Evolutionary conservation across 2,329 filamentous ascomycete species (phyloP), one percentile per base, ranked within the genome.

Genomic region (Chrysoporthe austroafricana): DNA sequence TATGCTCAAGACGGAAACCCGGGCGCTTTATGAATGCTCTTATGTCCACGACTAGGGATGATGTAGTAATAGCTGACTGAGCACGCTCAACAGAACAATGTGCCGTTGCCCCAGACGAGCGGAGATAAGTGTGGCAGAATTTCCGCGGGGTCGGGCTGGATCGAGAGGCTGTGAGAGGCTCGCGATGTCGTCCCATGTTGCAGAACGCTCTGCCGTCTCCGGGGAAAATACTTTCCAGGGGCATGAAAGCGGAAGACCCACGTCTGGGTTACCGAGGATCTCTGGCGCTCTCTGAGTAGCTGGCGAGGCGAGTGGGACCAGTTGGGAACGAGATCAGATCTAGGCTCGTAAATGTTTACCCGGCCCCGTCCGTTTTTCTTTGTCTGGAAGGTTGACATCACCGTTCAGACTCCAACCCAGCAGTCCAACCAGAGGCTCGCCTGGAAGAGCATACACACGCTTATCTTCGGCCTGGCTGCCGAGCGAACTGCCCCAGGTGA

Each of bases 371-470:
- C 32, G 32, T 34, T 32, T 39, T 39, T 1, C 11, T 34, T 14
- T 13, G 9, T 18, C 9, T 2, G 21, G 50, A 16, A 39, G 36
- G 4, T 13, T 61, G 59, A 61, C 59, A 61, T 61, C 59, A 48
- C 59, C 59, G 16, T 21, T 14, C 36, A 16, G 52, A 42, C 34
- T 8, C 32, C 34, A 39, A 59, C 18, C 16, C 32, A 39, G 36
- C 39, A 16, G 7, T 8, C n/a, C 57, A n/a, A 60, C n/a, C 57
- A 60, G 39, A 16, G 4, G 26, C n/a, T 14, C 57, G 36, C 39
- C 58, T 61, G 58, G 58, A 61, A 36, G 42, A 61, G 42, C 58
- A 46, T 48, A 48, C 42, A 61, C 58, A 61, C 58, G 58, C 58
- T 61, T 61, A 61, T 61, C 58, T 46, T 44, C 42, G 58, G 58